Conservation (phyloP, 495 filamentous ascomycete species). For the Hypoxylon rickii region DNA sequence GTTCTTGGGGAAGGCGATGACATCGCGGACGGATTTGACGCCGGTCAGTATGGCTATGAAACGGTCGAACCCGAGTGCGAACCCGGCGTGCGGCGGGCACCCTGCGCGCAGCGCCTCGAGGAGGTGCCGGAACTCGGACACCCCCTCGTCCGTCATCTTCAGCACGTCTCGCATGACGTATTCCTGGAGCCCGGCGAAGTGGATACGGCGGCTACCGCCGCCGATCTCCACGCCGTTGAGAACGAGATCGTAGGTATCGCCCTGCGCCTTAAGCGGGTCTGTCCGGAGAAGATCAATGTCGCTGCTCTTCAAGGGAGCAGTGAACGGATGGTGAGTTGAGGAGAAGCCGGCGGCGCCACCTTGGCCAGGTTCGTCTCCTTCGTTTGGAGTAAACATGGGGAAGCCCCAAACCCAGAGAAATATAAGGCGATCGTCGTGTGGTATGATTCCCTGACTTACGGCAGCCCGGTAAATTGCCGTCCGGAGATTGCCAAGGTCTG, state of each 20-base stretch:
- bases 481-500: slow-evolving; percentile 77
- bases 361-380: slow-evolving; percentile 72
- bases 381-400: slow-evolving; percentile 80
- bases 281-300: slow-evolving; percentile 78
- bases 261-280: slow-evolving; percentile 71
- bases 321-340: slow-evolving; percentile 96
- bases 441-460: slow-evolving; percentile 60
- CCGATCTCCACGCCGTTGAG: slow-evolving; percentile 95
- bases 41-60: slow-evolving; percentile 80
- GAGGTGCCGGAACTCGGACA: slow-evolving; percentile 81
- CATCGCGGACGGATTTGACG: slow-evolving; percentile 78
- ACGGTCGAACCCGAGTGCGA: slow-evolving; percentile 91
- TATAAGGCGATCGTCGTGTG: slow-evolving; percentile 58
- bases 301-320: slow-evolving; percentile 71
- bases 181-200: slow-evolving; percentile 81
- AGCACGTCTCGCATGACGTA: slow-evolving; percentile 85
- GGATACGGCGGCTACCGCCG: slow-evolving; percentile 91
- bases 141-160: slow-evolving; percentile 61
- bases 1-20: slow-evolving; percentile 95
- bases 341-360: slow-evolving; percentile 77
- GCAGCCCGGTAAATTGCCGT: slow-evolving; percentile 70
- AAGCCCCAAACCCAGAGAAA: slow-evolving; percentile 89
- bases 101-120: slow-evolving; percentile 80
- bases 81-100: slow-evolving; percentile 95
- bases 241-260: slow-evolving; percentile 92